A percentile compares a stretch with the other conserved stretches of the same genome.
Conservation (phyloP, 2,329 filamentous ascomycete genomes). For the Boeremia lycopersici region DNA sequence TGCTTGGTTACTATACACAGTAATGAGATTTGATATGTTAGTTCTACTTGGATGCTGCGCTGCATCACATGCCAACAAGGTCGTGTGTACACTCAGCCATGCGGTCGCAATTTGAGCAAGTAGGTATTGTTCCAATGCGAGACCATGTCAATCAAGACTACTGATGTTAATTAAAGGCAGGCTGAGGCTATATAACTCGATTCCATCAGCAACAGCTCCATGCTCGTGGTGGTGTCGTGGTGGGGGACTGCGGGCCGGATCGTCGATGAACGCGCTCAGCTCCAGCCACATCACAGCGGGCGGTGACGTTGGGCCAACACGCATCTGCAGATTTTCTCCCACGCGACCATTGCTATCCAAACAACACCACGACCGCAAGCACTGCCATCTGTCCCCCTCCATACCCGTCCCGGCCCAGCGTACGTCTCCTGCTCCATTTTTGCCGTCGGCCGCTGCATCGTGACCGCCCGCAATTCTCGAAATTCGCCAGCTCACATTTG, state of each 20-base stretch:
- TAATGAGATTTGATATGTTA: background rate
- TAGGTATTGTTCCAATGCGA: too few species aligned
- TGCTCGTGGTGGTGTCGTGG: background rate
- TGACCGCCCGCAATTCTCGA: conserved; percentile 8
- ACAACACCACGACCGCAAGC: conserved; percentile 8
- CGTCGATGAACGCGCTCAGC: conserved; percentile 11
- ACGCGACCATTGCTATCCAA: conserved; percentile 6
- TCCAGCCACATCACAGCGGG: conserved; percentile 11
- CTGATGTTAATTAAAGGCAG: too few species aligned
- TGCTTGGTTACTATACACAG: background rate
- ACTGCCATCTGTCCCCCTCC: background rate
- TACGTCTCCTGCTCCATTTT: background rate
- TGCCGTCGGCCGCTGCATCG: background rate
- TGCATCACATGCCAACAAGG: too few species aligned
- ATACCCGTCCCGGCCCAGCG: background rate
- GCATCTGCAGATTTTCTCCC: conserved; percentile 10
- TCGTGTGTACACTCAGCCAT: too few species aligned
- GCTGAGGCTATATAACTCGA: too few species aligned
- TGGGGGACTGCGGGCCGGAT: conserved; percentile 8
- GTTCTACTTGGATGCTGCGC: background rate
- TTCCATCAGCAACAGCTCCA: background rate
- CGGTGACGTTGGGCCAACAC: conserved; percentile 18
- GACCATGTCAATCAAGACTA: too few species aligned
- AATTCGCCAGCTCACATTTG: conserved; percentile 18
- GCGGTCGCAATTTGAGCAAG: too few species aligned